These are phyloP conservation scores for Gliomastix tumulicola DNA, from an alignment of 2,329 filamentous ascomycete species.

Conservation along the genomic window DNA sequence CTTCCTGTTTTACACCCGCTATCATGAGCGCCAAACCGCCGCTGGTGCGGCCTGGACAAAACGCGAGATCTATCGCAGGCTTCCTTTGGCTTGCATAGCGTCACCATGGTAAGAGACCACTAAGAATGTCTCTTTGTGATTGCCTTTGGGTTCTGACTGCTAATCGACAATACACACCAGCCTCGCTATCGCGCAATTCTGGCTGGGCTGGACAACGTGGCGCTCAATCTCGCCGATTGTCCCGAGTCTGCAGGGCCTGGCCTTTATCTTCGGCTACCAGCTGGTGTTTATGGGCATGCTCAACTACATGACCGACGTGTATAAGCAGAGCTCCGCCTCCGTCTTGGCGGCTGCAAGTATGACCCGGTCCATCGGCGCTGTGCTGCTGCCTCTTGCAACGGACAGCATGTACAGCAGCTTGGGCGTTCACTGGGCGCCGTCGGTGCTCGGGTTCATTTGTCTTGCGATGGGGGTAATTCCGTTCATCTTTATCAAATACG, in stretches of 20 bases:
- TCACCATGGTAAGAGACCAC: too few species aligned
- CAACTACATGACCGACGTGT: slow-evolving; percentile 25
- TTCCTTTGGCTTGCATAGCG: slow-evolving; percentile 45
- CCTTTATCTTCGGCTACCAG: slow-evolving; percentile 29
- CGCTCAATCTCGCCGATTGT: slow-evolving; percentile 18
- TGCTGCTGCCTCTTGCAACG: slow-evolving; percentile 22
- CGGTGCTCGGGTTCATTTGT: slow-evolving; percentile 20
- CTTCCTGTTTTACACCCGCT: slow-evolving; percentile 17
- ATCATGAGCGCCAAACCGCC: slow-evolving; percentile 13
- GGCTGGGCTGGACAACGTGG: slow-evolving; percentile 53
- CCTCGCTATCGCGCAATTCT: slow-evolving; percentile 51
- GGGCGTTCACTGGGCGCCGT: slow-evolving; percentile 25
- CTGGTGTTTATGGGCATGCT: slow-evolving; percentile 25
- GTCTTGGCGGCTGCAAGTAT: slow-evolving; percentile 23
- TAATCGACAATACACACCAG: slow-evolving; percentile 7
- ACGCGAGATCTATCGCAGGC: slow-evolving; percentile 22
- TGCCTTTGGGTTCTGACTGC: not conserved
- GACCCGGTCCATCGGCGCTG: slow-evolving; percentile 22
- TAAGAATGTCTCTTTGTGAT: slow-evolving; percentile 22
- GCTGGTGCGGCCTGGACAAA: slow-evolving; percentile 20
- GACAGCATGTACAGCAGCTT: slow-evolving; percentile 20
- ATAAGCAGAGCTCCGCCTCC: slow-evolving; percentile 22
- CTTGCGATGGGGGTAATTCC: slow-evolving; percentile 21
- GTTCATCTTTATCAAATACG: slow-evolving; percentile 22
- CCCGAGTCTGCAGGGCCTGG: slow-evolving; percentile 31